phyloP scores from a whole-genome alignment of 371 early-diverging fungal genomes.

The Mortierella sp. region DNA sequence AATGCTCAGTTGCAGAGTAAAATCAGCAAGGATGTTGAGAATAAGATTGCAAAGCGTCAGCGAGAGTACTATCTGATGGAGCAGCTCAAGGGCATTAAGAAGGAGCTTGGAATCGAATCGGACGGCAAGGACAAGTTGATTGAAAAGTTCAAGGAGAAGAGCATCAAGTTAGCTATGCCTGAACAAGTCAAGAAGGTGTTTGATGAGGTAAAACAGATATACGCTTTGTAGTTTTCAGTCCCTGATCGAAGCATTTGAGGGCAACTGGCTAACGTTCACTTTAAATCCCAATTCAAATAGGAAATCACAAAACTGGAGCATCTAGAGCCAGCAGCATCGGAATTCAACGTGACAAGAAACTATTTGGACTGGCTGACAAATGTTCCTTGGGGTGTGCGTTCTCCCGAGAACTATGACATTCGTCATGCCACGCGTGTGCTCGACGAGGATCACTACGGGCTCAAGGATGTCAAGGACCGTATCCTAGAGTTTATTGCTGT shows the following conservation, averaged over 20 bases:
- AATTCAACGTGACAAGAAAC: slow-evolving; percentile 97
- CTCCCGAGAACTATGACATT: slow-evolving; percentile 92
- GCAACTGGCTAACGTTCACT: not conserved
- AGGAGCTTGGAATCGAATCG: slow-evolving; percentile 95
- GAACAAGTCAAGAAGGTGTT: slow-evolving; percentile 92
- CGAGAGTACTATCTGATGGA: slow-evolving; percentile 98
- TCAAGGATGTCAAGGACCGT: slow-evolving; percentile 98
- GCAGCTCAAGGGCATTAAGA: slow-evolving; percentile 98
- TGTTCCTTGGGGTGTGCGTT: slow-evolving; percentile 95
- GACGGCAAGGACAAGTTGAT: slow-evolving; percentile 98
- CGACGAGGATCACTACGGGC: slow-evolving; percentile 98
- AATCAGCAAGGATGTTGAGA: slow-evolving; percentile 96
- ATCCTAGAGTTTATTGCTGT: slow-evolving; percentile 98
- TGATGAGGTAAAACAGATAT: slow-evolving; percentile 79
- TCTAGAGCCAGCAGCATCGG: slow-evolving; percentile 96
- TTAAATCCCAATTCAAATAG: slow-evolving; percentile 32
- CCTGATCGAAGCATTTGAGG: not conserved
- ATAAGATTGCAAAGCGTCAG: slow-evolving; percentile 95
- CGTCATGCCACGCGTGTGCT: slow-evolving; percentile 84
- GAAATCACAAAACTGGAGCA: slow-evolving; percentile 94
- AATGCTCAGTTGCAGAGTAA: slow-evolving; percentile 97
- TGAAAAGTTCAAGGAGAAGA: slow-evolving; percentile 91
- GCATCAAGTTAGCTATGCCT: slow-evolving; percentile 88
- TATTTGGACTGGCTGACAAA: slow-evolving; percentile 98
- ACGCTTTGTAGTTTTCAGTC: not conserved